phyloP scores from a whole-genome alignment of 305 asterid genomes.

The Fraxinus ornus region DNA sequence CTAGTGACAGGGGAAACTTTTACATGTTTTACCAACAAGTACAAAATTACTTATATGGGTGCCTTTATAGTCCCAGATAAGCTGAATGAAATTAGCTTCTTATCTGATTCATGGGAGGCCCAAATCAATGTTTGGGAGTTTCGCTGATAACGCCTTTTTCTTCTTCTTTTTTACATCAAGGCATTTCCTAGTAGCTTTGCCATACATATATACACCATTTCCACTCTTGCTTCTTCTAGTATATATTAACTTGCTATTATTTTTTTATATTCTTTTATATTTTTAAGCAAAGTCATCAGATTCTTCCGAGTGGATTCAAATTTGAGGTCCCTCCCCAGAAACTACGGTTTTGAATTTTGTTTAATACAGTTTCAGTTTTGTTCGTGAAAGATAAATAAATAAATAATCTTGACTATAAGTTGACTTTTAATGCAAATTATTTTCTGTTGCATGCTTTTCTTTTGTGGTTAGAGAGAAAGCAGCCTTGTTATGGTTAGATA shows the following conservation, averaged over 20 bases:
- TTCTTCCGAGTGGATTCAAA: background rate
- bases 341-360: background rate
- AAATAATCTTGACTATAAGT: background rate
- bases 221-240: background rate
- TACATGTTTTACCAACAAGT: background rate
- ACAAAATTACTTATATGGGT: background rate
- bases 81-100: background rate
- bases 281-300: background rate
- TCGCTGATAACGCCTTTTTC: background rate
- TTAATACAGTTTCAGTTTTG: background rate
- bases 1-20: background rate
- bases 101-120: background rate
- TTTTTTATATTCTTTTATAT: background rate
- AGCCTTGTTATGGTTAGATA: background rate
- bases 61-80: background rate
- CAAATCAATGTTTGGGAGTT: background rate
- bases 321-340: background rate
- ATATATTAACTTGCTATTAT: background rate
- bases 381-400: background rate
- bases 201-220: background rate
- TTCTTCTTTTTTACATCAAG: background rate
- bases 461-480: background rate
- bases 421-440: background rate
- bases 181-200: background rate
- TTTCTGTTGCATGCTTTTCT: background rate